Evolutionary conservation across 164 flowering plant species (phyloP), one percentile per base, ranked within the genome.

Genomic region (Paratinospora sagittata): DNA sequence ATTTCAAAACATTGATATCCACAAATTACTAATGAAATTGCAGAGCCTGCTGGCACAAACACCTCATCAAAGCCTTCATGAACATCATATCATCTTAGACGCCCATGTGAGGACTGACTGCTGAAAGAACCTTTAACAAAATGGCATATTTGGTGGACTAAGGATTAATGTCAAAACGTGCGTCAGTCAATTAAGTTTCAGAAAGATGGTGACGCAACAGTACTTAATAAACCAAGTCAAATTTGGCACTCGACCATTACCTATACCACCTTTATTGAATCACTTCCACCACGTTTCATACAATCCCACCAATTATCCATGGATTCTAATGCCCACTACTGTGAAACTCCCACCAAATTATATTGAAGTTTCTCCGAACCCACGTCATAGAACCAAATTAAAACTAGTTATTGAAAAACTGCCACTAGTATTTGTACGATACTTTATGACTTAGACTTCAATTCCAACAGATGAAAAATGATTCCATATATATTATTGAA

Each of bases 281-380:
- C 17, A 19, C 21, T 52, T 52, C 23, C 60, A 52, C 2, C 8
- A 3, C 17, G 2, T 52, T n/a, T 65, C 55, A 27, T n/a, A 14
- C 14, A 33, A 12, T 4, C 65, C 64, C 21, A 65, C 27, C 60
- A 37, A 45, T 26, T 45, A 21, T 43, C 23, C 41, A 45, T 27
- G 58, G 26, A 23, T 57, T 73, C 21, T 37, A 30, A 19, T 58
- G n/a, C n/a, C n/a, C n/a, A n/a, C n/a, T n/a, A n/a, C n/a, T n/a
- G 24, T 57, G 75, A 66, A 73, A 60, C 12, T 72, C 66, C 69
- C 37, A 16, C 26, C n/a, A n/a, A 45, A 19, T 49, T 47, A 24
- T 45, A 49, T 9, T 37, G 70, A 49, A 67, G 61, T 14, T 68
- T 68, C 70, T 45, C 24, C 34, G 64, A 58, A 70, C 52, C 30